These are phyloP conservation scores for Pyrenophora seminiperda DNA, from an alignment of 2,329 filamentous ascomycete genomes.

Conservation along the genomic window DNA sequence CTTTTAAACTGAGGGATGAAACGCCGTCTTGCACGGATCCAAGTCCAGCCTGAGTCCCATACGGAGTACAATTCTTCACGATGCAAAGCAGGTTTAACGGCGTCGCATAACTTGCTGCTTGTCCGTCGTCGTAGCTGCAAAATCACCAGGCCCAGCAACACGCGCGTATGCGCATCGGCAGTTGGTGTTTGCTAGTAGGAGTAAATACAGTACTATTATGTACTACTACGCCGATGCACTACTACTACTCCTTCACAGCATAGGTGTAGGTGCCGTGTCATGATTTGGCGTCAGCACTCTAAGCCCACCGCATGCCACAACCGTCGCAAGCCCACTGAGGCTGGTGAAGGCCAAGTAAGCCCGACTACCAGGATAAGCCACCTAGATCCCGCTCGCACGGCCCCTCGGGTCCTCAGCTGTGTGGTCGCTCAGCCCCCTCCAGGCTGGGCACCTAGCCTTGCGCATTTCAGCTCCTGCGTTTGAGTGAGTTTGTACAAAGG, in stretches of 20 bases:
- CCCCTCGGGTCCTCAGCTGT: background rate
- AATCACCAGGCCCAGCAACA: background rate
- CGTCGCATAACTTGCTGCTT: too few species aligned
- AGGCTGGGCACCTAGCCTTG: slow-evolving; percentile 14
- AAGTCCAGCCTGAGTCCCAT: background rate
- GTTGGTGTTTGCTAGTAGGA: background rate
- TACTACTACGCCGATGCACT: background rate
- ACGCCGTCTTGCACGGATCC: too few species aligned
- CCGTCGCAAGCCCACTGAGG: slow-evolving; percentile 29
- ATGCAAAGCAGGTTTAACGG: background rate
- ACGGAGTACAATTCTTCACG: background rate
- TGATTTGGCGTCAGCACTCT: slow-evolving; percentile 15
- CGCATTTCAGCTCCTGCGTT: slow-evolving; percentile 16
- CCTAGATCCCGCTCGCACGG: slow-evolving; percentile 15
- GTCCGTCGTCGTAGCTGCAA: too few species aligned
- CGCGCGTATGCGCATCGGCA: background rate
- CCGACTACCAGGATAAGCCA: slow-evolving; percentile 11
- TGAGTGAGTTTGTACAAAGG: slow-evolving; percentile 16
- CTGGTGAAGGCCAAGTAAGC: slow-evolving; percentile 20
- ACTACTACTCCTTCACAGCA: slow-evolving; percentile 16
- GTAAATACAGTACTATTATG: too few species aligned
- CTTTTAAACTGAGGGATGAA: too few species aligned
- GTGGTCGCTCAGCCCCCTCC: slow-evolving; percentile 23
- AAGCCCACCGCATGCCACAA: background rate
- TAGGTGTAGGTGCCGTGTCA: slow-evolving; percentile 4